Conservation (phyloP, 208 protist species). For the Tritrichomonas foetus region DNA sequence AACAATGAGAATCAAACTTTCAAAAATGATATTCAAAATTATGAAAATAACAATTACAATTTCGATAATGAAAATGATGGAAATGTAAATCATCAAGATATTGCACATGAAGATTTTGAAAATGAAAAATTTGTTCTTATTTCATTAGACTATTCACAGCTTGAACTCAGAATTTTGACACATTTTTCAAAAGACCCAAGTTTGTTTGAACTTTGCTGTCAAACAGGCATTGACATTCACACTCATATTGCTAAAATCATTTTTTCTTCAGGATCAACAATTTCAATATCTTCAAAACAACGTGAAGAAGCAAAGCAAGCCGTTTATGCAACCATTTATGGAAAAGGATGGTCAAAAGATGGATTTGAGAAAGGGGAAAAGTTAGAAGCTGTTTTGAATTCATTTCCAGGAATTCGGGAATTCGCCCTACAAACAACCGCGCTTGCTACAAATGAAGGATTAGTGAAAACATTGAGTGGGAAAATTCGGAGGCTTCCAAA, state of each 20-base stretch:
- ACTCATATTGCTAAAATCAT: neutral
- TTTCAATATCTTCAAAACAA: neutral
- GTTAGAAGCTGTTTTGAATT: neutral
- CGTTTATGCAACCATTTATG: constrained; percentile 37
- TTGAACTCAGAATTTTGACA: neutral
- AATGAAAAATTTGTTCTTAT: neutral
- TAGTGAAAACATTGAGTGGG: neutral
- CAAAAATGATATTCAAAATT: no score
- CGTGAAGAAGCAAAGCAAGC: neutral
- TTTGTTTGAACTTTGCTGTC: neutral
- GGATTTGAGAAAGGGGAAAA: neutral
- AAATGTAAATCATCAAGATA: no score
- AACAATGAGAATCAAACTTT: no score
- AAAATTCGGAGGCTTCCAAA: neutral
- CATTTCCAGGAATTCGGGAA: neutral
- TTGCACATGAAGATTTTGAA: no score
- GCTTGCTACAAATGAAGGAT: neutral
- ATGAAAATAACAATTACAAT: no score
- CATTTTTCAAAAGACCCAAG: neutral
- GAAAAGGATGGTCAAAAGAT: constrained; percentile 27
- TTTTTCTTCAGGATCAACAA: neutral
- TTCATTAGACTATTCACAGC: constrained; percentile 4
- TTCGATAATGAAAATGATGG: no score
- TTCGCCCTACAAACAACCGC: neutral
- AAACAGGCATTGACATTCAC: neutral